Evolutionary conservation across 305 asterid genomes (phyloP).

Genomic region (Stenogyne calaminthoides): DNA sequence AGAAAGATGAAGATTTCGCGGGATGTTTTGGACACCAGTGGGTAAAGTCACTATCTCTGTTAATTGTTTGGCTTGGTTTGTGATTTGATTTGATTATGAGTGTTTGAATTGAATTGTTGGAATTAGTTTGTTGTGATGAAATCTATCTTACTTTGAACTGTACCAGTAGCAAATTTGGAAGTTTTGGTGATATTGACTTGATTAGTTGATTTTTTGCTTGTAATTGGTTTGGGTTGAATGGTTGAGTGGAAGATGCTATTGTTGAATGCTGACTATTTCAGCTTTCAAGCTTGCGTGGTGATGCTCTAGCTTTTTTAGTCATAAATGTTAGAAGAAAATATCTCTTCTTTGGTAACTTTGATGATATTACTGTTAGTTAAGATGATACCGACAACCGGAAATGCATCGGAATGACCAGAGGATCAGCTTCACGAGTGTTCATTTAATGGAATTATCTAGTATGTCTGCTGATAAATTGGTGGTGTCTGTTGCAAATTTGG

Average conservation of each 20-base stretch:
- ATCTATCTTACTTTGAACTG: neutral
- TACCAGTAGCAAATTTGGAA: neutral
- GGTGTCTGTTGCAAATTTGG: conserved; percentile 10
- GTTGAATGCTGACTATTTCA: neutral
- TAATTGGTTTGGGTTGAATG: neutral
- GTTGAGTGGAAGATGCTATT: conserved; percentile 6
- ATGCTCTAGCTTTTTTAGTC: conserved; percentile 1
- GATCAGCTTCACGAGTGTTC: neutral
- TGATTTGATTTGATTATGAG: neutral
- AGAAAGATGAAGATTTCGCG: conserved; percentile 90
- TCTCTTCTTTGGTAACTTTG: conserved; percentile 12
- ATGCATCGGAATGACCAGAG: neutral
- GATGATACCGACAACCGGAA: neutral
- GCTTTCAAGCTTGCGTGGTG: neutral
- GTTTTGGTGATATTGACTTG: conserved; percentile 13
- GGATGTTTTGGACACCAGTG: conserved; percentile 63
- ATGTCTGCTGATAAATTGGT: neutral
- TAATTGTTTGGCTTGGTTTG: neutral
- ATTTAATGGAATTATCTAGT: neutral
- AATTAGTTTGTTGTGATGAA: neutral
- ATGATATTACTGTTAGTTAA: neutral
- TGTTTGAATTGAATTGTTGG: conserved; percentile 17
- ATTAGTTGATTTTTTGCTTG: neutral
- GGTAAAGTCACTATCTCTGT: conserved; percentile 45
- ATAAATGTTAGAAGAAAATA: neutral